A percentile compares a stretch with the other conserved stretches of the same genome.
phyloP scores from a whole-genome alignment of 1,284 basidiomycete species.

The Ceratobasidium sp. region DNA sequence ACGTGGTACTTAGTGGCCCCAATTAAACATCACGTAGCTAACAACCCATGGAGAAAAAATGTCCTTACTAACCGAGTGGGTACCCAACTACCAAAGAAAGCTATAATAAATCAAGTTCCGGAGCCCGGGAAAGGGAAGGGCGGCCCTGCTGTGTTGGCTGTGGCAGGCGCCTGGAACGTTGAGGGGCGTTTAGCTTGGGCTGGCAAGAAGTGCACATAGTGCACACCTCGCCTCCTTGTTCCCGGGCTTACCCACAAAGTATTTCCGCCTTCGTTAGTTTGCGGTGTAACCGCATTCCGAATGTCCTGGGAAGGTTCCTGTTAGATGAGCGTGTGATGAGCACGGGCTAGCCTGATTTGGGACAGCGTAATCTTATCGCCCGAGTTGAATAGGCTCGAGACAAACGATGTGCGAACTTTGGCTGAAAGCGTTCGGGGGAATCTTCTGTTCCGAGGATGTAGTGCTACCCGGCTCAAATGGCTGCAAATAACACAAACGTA shows the following conservation, averaged over 20 bases:
- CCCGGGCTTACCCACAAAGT: slow-evolving; percentile 47
- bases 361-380: not conserved
- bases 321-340: slow-evolving; percentile 52
- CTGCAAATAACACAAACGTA: too few relatives aligned
- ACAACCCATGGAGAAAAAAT: too few relatives aligned
- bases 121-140: too few relatives aligned
- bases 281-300: slow-evolving; percentile 64
- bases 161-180: too few relatives aligned
- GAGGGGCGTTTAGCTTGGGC: not conserved
- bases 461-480: slow-evolving; percentile 21
- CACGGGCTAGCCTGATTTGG: not conserved
- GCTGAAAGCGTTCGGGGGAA: slow-evolving; percentile 60
- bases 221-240: slow-evolving; percentile 6
- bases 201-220: too few relatives aligned
- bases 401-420: slow-evolving; percentile 59
- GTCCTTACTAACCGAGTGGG: too few relatives aligned
- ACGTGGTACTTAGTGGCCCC: too few relatives aligned
- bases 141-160: too few relatives aligned
- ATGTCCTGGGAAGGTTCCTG: slow-evolving; percentile 55
- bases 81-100: too few relatives aligned
- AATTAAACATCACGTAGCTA: too few relatives aligned
- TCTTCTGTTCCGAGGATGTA: slow-evolving; percentile 68
- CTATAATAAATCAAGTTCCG: too few relatives aligned
- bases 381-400: slow-evolving; percentile 69
- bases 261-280: slow-evolving; percentile 43